Evolutionary conservation across 1,139 yeast genomes (phyloP).

Genomic region (Meyerozyma guilliermondii): DNA sequence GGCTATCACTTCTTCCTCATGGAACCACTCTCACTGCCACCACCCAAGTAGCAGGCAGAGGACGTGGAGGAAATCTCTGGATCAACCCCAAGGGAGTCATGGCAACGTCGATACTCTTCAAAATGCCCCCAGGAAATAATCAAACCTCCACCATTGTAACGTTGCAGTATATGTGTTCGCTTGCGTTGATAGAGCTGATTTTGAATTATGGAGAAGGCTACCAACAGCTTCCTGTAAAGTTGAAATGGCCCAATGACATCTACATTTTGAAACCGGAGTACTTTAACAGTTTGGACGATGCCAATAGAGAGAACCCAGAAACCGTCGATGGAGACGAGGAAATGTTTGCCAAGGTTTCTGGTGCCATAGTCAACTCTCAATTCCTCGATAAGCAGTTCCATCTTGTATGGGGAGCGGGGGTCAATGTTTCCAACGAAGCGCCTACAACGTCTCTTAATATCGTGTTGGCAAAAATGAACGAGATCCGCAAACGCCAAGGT

Average conservation of each 20-base stretch:
- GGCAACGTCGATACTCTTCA: constrained; percentile 71
- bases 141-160: constrained; percentile 53
- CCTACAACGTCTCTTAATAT: constrained; percentile 87
- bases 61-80: constrained; percentile 95
- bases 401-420: constrained; percentile 78
- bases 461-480: constrained; percentile 58
- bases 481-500: constrained; percentile 37
- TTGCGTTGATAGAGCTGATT: constrained; percentile 81
- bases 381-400: constrained; percentile 54
- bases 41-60: constrained; percentile 85
- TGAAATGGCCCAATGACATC: constrained; percentile 97
- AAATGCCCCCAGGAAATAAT: constrained; percentile 47
- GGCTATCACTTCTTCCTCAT: constrained; percentile 58
- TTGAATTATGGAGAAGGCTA: constrained; percentile 59
- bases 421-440: constrained; percentile 78
- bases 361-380: constrained; percentile 79
- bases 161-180: constrained; percentile 77
- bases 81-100: constrained; percentile 89
- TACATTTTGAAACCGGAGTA: constrained; percentile 69
- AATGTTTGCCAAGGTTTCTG: constrained; percentile 74
- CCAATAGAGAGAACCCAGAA: constrained; percentile 12
- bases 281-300: constrained; percentile 21
- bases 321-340: constrained; percentile 37
- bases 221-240: constrained; percentile 67
- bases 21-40: constrained; percentile 76